Conservation (phyloP, 805 yeast species). For the Jamesozyma rosinii region DNA sequence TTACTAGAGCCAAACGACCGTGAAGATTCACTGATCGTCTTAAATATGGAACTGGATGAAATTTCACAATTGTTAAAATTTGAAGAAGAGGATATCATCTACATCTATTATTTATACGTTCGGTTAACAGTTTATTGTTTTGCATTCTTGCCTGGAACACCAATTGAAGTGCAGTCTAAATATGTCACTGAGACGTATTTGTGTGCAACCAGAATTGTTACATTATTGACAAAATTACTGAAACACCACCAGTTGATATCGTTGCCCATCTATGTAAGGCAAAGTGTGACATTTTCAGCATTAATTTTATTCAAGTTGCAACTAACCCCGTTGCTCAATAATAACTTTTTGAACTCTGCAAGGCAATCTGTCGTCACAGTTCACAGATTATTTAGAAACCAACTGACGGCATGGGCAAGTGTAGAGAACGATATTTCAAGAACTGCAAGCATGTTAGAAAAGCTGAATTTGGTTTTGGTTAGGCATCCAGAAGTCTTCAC, state of each 20-base stretch:
- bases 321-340: constrained; percentile 57
- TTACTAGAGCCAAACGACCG: constrained; percentile 74
- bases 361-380: constrained; percentile 90
- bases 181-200: constrained; percentile 76
- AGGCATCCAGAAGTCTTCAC: constrained; percentile 79
- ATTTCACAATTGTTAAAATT: constrained; percentile 57
- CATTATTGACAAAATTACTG: constrained; percentile 62
- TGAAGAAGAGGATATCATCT: constrained; percentile 42
- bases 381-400: constrained; percentile 78
- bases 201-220: constrained; percentile 71
- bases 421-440: constrained; percentile 85
- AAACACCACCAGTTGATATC: constrained; percentile 67
- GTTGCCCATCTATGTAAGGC: constrained; percentile 78
- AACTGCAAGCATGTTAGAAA: constrained; percentile 84
- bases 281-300: constrained; percentile 75
- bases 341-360: constrained; percentile 72
- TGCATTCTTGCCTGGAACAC: constrained; percentile 85
- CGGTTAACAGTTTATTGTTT: constrained; percentile 76
- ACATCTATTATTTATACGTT: constrained; percentile 69
- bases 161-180: constrained; percentile 75
- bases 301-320: constrained; percentile 73
- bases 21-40: constrained; percentile 66
- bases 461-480: constrained; percentile 74
- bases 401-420: constrained; percentile 83
- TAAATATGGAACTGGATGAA: constrained; percentile 70